These are phyloP conservation scores for Emergomyces pasteurianus DNA, from an alignment of 2,329 filamentous ascomycete species.

Conservation along the genomic window DNA sequence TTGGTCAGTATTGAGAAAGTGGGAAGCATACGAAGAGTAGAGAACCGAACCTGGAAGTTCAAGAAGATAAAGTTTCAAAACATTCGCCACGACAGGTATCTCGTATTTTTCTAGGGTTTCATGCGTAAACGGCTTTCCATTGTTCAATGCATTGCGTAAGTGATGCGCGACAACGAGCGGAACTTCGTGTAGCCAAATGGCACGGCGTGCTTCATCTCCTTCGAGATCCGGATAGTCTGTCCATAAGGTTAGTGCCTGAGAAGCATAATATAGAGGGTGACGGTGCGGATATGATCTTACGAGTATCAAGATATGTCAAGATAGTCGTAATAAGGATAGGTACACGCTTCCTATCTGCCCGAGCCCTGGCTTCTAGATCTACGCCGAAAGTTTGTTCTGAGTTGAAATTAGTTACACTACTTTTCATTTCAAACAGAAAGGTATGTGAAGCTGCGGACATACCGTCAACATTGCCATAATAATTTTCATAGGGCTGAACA, in stretches of 20 bases:
- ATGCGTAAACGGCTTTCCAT: slow-evolving; percentile 64
- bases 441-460: slow-evolving; percentile 9
- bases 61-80: slow-evolving; percentile 86
- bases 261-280: not conserved
- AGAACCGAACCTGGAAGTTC: slow-evolving; percentile 69
- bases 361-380: slow-evolving; percentile 86
- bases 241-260: not conserved
- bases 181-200: slow-evolving; percentile 90
- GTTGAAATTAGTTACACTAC: slow-evolving; percentile 5
- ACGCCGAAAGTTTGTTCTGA: slow-evolving; percentile 91
- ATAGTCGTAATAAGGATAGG: slow-evolving; percentile 86
- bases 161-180: slow-evolving; percentile 75
- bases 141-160: slow-evolving; percentile 71
- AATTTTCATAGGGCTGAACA: slow-evolving; percentile 93
- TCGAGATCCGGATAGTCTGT: slow-evolving; percentile 86
- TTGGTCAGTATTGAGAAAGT: slow-evolving; percentile 5
- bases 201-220: slow-evolving; percentile 82
- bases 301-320: slow-evolving; percentile 87
- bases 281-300: slow-evolving; percentile 22
- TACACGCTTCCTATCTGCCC: slow-evolving; percentile 90
- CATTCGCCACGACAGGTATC: slow-evolving; percentile 82
- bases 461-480: slow-evolving; percentile 91
- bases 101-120: slow-evolving; percentile 80
- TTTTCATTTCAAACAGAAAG: not conserved
- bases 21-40: not conserved